Base-by-base conservation (phyloP, 2,329 filamentous ascomycete genomes). In the Phyllosticta paracitricarpa region DNA sequence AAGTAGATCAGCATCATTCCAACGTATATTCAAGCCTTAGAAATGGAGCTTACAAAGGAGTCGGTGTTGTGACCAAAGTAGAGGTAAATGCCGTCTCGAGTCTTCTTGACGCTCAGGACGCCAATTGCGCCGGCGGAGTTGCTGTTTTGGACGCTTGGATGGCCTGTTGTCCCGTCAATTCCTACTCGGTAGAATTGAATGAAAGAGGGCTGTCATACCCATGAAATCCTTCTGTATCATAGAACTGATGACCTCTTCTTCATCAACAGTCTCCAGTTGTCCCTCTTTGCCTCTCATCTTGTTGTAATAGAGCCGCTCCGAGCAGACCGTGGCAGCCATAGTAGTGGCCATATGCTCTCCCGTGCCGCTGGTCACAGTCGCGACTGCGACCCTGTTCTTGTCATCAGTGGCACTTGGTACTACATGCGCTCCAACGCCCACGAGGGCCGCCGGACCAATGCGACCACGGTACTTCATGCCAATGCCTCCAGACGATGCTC, bases 261-360 rank as follows among this genome's bases (percentile, higher is more conserved):
- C 89, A 17, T 85, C 84, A 14, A 88, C 87, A 10, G 81, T 74
- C 64, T 89, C 84, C 7, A 74, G 73, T 24, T 35, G 56, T 6
- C 90, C 90, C 17, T 78, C 82, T 57, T 74, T 76, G 2, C 77
- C 82, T 65, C 83, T 86, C 69, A 80, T 82, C 56, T 81, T 87
- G 66, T 81, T 83, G 65, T 87, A 84, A 70, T 91, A 96, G 26
- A 99, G 81, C 54, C 94, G 84, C 65, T 93, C 89, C 0, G 92
- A 91, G 71, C 91, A 96, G 61, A 88, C 87, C 62, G 88, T 86
- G 6, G 94, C 92, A 10, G 94, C 93, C 82, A 95, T 88, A 0
- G 92, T 95, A 0, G 93, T 97, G 40, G 91, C 89, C 89, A 99
- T 99, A 72, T 99, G 94, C 75, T 99, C 94, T 56, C 94, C 94